Conservation (phyloP, 225 moss, liverwort and hornwort genomes). For the Polytrichum commune region DNA sequence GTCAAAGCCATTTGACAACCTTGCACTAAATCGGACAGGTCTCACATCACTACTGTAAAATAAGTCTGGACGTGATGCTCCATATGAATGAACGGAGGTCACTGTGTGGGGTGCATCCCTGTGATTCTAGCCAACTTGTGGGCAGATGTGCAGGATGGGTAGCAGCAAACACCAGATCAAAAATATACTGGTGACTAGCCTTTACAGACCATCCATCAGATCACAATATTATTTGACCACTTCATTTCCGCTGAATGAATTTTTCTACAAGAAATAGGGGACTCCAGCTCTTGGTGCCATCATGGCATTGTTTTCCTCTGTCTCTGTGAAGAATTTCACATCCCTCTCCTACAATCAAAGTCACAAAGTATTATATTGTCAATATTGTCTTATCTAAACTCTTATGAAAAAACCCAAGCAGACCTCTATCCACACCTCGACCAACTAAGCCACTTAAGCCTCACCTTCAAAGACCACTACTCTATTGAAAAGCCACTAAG, state of each 20-base stretch:
- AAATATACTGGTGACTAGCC: slow-evolving; percentile 34
- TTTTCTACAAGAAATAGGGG: slow-evolving; percentile 90
- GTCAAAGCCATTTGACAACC: slow-evolving; percentile 36
- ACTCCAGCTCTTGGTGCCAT: slow-evolving; percentile 98
- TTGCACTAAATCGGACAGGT: neutral
- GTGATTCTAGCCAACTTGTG: slow-evolving; percentile 32
- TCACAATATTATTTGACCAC: slow-evolving; percentile 22
- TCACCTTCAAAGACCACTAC: too few species aligned
- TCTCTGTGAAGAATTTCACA: slow-evolving; percentile 99
- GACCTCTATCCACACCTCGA: too few species aligned
- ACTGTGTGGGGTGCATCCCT: slow-evolving; percentile 20
- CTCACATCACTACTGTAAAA: slow-evolving; percentile 34
- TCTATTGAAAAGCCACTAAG: too few species aligned
- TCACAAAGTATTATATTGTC: too few species aligned
- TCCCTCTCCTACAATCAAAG: slow-evolving; percentile 78
- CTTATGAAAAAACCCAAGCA: too few species aligned
- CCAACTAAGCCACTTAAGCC: too few species aligned
- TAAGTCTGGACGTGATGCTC: slow-evolving; percentile 31
- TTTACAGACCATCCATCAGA: slow-evolving; percentile 25
- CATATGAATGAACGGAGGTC: slow-evolving; percentile 26
- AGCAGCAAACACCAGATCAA: slow-evolving; percentile 24
- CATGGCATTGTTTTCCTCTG: slow-evolving; percentile 98
- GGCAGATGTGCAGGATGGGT: slow-evolving; percentile 24
- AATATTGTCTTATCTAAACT: too few species aligned
- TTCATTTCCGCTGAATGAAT: slow-evolving; percentile 31